Evolutionary conservation across 768 basidiomycete species (phyloP).

Genomic region (Lactarius hatsudake): DNA sequence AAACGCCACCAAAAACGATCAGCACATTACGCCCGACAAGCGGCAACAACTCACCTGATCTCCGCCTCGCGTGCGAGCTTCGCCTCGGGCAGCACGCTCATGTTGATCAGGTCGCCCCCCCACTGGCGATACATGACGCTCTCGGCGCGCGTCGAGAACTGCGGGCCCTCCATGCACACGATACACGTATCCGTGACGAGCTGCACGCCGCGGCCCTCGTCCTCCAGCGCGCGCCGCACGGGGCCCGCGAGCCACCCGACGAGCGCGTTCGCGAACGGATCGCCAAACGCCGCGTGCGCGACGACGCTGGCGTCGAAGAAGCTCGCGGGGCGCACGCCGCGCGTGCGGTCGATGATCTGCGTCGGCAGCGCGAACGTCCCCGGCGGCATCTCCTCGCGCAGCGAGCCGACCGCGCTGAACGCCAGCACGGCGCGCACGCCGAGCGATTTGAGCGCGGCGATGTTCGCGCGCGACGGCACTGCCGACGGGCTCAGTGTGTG

Average conservation of each 20-base stretch:
- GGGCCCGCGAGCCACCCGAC: conserved; percentile 61
- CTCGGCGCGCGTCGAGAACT: conserved; percentile 98
- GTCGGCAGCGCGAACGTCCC: conserved; percentile 85
- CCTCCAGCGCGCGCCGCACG: conserved; percentile 60
- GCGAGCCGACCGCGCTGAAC: conserved; percentile 93
- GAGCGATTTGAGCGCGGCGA: conserved; percentile 89
- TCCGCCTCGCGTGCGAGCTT: conserved; percentile 96
- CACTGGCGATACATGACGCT: conserved; percentile 89
- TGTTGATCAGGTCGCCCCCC: conserved; percentile 95
- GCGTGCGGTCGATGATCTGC: conserved; percentile 96
- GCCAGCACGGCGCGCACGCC: conserved; percentile 88
- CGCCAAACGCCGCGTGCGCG: conserved; percentile 92
- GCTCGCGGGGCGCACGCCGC: conserved; percentile 82
- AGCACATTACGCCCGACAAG: not conserved
- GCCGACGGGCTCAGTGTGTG: conserved; percentile 78
- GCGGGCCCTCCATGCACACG: conserved; percentile 96
- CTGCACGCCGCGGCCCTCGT: conserved; percentile 56
- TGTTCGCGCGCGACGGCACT: conserved; percentile 88
- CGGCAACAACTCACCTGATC: conserved; percentile 60
- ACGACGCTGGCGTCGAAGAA: conserved; percentile 87
- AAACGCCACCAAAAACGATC: too few species aligned
- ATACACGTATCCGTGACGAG: conserved; percentile 82
- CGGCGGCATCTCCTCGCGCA: conserved; percentile 89
- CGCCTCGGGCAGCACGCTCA: conserved; percentile 96
- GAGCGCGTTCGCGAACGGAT: conserved; percentile 74